Percentiles rank a stretch among this genome's conserved stretches.
Conservation (phyloP, 1,284 basidiomycete genomes). For the Vanrija sp. region DNA sequence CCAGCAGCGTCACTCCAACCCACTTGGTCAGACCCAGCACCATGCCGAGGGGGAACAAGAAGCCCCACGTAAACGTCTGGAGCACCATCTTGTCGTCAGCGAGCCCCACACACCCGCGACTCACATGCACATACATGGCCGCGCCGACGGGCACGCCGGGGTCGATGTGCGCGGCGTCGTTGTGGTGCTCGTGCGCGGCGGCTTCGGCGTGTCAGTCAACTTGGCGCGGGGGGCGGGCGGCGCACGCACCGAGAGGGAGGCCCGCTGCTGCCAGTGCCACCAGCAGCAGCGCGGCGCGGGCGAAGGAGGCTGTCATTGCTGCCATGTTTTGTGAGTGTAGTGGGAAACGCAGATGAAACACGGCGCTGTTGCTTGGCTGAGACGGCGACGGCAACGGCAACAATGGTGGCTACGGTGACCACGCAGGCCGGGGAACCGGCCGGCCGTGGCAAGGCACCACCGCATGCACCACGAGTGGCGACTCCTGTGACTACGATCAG, state of each 20-base stretch:
- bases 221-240: not conserved
- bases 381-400: too few relatives aligned
- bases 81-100: constrained; percentile 56
- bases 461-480: too few relatives aligned
- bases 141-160: constrained; percentile 65
- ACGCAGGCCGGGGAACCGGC: too few relatives aligned
- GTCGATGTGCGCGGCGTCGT: constrained; percentile 64
- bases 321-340: too few relatives aligned
- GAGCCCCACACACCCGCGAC: not conserved
- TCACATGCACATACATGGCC: constrained; percentile 68
- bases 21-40: constrained; percentile 73
- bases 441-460: too few relatives aligned
- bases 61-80: constrained; percentile 71
- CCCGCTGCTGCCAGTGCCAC: not conserved
- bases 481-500: too few relatives aligned
- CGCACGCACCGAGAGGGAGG: not conserved
- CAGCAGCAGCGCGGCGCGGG: not conserved
- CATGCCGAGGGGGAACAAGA: constrained; percentile 83
- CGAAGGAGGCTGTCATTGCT: too few relatives aligned
- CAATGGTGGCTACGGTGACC: too few relatives aligned
- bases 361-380: too few relatives aligned
- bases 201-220: constrained; percentile 12
- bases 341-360: too few relatives aligned
- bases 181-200: constrained; percentile 54
- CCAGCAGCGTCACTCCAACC: constrained; percentile 7